phyloP scores from a whole-genome alignment of 768 basidiomycete genomes.

The Leccinum rimulosum region DNA sequence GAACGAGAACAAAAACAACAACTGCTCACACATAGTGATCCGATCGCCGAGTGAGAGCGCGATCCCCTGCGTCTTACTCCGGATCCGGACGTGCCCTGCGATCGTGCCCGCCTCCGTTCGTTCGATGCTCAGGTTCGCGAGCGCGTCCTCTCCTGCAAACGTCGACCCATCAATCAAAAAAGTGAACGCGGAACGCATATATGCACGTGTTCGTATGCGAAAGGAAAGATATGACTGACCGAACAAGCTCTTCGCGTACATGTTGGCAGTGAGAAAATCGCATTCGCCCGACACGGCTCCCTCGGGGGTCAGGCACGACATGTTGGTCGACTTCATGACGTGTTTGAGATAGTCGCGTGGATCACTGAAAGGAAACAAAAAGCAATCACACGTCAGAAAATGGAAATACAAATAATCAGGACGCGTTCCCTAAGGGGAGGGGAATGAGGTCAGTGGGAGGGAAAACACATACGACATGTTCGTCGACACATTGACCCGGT shows the following conservation, averaged over 20 bases:
- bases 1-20: background rate
- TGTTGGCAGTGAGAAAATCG: conserved; percentile 94
- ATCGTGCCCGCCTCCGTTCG: conserved; percentile 77
- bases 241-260: conserved; percentile 93
- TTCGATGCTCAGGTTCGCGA: conserved; percentile 94
- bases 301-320: conserved; percentile 93
- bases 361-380: conserved; percentile 45
- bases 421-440: background rate
- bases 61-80: conserved; percentile 97
- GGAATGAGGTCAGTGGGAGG: background rate
- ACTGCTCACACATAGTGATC: conserved; percentile 59
- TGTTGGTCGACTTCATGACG: conserved; percentile 96
- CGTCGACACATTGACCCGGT: conserved; percentile 91
- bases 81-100: conserved; percentile 91
- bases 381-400: background rate
- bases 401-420: background rate
- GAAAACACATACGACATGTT: conserved; percentile 63
- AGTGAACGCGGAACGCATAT: background rate
- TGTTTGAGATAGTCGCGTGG: conserved; percentile 89
- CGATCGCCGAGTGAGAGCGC: conserved; percentile 91
- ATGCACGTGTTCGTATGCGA: background rate
- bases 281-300: conserved; percentile 90
- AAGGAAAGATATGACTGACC: conserved; percentile 48
- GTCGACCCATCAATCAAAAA: background rate
- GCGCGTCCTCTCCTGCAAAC: conserved; percentile 81